phyloP scores from a whole-genome alignment of 1,284 basidiomycete species.

The Thelephora terrestris region DNA sequence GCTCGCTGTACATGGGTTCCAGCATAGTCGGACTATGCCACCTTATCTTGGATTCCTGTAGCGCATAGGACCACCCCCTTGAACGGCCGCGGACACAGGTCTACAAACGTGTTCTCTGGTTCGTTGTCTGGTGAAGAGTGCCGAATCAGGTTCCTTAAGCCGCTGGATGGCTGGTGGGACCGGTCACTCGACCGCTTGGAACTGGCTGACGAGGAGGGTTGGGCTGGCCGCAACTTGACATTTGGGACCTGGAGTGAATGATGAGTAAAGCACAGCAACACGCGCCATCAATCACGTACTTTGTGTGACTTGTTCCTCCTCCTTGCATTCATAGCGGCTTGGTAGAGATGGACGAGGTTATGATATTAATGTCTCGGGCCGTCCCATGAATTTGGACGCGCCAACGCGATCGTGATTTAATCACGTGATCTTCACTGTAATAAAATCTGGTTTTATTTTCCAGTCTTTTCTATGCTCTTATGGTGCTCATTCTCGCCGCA shows the following conservation, averaged over 20 bases:
- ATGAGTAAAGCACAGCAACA: neutral
- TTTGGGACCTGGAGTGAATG: conserved; percentile 52
- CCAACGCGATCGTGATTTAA: too few relatives aligned
- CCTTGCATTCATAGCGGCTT: neutral
- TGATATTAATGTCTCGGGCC: too few relatives aligned
- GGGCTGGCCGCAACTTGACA: conserved; percentile 65
- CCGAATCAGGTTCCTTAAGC: conserved; percentile 11
- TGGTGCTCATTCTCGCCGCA: too few relatives aligned
- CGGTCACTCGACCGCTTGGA: conserved; percentile 2
- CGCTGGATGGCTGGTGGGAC: conserved; percentile 6
- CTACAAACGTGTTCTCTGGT: conserved; percentile 25
- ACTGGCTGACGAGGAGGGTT: conserved; percentile 15
- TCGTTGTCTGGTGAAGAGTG: conserved; percentile 18
- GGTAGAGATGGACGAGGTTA: too few relatives aligned
- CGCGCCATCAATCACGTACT: neutral
- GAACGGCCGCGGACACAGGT: conserved; percentile 58
- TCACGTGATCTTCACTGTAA: too few relatives aligned
- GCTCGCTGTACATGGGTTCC: neutral
- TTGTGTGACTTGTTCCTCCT: conserved; percentile 1
- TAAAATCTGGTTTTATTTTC: too few relatives aligned
- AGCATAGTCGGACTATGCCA: conserved; percentile 19
- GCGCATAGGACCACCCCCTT: conserved; percentile 56
- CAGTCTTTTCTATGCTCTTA: too few relatives aligned
- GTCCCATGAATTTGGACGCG: too few relatives aligned
- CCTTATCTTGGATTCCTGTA: conserved; percentile 64